Evolutionary conservation across 805 yeast species (phyloP), one percentile per base, ranked within the genome.

Genomic region (Cyberlindnera maclurae): DNA sequence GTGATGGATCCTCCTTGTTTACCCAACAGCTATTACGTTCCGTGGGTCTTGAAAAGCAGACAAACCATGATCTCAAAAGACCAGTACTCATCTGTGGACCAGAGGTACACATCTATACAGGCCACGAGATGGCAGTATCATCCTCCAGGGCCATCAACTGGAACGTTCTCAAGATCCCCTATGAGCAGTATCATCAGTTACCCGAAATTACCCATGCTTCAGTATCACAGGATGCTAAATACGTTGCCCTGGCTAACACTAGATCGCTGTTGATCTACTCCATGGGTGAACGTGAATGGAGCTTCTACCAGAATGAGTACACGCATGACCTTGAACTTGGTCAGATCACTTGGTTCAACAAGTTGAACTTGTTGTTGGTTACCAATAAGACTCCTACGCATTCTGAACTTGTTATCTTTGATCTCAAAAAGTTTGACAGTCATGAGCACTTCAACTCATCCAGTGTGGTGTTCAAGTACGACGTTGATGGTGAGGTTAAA

Each of bases 381-480:
- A 42, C 55, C 1, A 54, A 49, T 17, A 43, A 37, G 35, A 46
- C 53, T 0, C 13, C 15, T 4, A 31, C 41, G 10, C 50, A 50
- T 24, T 43, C 47, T 9, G 59, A 54, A 17, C 33, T 52, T 18
- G 48, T 53, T 4, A 49, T 54, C 9, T 51, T 54, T 20, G 56
- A 54, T 34, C 47, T 53, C 32, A 42, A 49, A 6, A 48, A 37
- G 26, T 46, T 47, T 26, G 34, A 46, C 4, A 20, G 33, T 12
- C 29, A 40, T 10, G 45, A 44, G 16, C 46, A 36, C 9, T 49
- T 57, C 33, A 46, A 54, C 38, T 51, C 58, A 1, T 46, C 37
- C 16, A 39, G 41, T 11, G 40, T 58, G 8, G 56, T 55, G 7
- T 58, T 59, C 47, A 53, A 51, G 39, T 58, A 58, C 38, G 61